These are phyloP conservation scores for Fusarium armeniacum DNA, from an alignment of 2,329 filamentous ascomycete species.

Conservation along the genomic window DNA sequence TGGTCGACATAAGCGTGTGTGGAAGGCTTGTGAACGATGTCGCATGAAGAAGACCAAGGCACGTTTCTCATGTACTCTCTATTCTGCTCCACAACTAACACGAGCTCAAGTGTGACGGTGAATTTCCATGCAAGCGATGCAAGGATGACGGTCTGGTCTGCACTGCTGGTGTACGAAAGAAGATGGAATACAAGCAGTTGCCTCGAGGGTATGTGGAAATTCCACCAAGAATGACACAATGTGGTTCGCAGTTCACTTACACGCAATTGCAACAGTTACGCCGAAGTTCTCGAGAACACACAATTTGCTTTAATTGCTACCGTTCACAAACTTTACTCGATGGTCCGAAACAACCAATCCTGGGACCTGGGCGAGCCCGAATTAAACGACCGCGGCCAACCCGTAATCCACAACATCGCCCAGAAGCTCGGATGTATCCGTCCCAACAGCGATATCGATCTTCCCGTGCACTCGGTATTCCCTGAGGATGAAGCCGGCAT, in stretches of 20 bases:
- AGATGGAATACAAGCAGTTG: slow-evolving; percentile 77
- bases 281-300: slow-evolving; percentile 75
- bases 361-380: slow-evolving; percentile 76
- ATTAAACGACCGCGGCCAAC: slow-evolving; percentile 72
- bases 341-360: slow-evolving; percentile 69
- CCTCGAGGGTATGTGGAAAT: slow-evolving; percentile 67
- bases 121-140: slow-evolving; percentile 76
- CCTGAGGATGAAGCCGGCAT: slow-evolving; percentile 73
- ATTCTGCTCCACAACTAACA: slow-evolving; percentile 30
- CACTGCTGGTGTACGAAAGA: slow-evolving; percentile 73
- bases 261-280: slow-evolving; percentile 64
- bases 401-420: slow-evolving; percentile 75
- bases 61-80: slow-evolving; percentile 31
- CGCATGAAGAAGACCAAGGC: slow-evolving; percentile 80
- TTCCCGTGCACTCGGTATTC: slow-evolving; percentile 70
- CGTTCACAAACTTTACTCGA: slow-evolving; percentile 74
- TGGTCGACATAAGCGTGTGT: slow-evolving; percentile 73
- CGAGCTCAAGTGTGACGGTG: slow-evolving; percentile 69
- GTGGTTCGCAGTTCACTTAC: slow-evolving; percentile 37
- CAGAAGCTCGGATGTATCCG: slow-evolving; percentile 74
- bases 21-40: slow-evolving; percentile 76
- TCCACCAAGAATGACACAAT: background rate
- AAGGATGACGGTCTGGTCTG: slow-evolving; percentile 75
- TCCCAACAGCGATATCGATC: slow-evolving; percentile 71
- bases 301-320: slow-evolving; percentile 75